phyloP scores from a whole-genome alignment of 331 rosid genomes.

The Erythrophleum ivorense region DNA sequence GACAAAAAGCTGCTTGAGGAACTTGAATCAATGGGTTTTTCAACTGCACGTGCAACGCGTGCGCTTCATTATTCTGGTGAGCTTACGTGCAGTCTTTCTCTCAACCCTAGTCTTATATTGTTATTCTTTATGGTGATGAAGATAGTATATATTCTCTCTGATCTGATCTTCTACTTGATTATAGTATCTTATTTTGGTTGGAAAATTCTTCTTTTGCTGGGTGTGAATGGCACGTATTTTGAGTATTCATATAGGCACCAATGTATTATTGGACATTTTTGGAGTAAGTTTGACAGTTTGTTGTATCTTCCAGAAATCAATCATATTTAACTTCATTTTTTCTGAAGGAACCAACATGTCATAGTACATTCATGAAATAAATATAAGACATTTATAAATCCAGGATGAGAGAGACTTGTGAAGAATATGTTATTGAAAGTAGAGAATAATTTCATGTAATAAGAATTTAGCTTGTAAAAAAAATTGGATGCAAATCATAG shows the following conservation, averaged over 20 bases:
- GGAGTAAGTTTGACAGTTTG: background rate
- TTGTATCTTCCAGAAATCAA: background rate
- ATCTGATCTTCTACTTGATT: constrained; percentile 6
- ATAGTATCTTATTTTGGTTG: background rate
- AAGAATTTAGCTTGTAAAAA: background rate
- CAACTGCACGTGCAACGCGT: constrained; percentile 76
- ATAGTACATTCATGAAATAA: background rate
- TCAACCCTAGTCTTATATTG: background rate
- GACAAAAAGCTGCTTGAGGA: constrained; percentile 84
- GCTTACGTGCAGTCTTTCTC: constrained; percentile 9
- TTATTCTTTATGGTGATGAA: background rate
- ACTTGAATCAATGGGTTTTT: constrained; percentile 91
- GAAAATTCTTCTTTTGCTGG: constrained; percentile 9
- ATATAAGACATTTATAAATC: background rate
- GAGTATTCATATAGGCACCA: background rate
- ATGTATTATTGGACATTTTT: constrained; percentile 8
- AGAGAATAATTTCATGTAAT: background rate
- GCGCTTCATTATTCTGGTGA: constrained; percentile 90
- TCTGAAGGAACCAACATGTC: background rate
- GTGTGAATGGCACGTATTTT: constrained; percentile 12
- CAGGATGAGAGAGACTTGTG: background rate
- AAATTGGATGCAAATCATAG: constrained; percentile 9
- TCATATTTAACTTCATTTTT: background rate
- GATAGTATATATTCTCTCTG: constrained; percentile 3
- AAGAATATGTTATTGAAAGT: constrained; percentile 12